Evolutionary conservation across 805 yeast genomes (phyloP), one percentile per base, ranked within the genome.

Genomic region (Hanseniaspora nectarophila): DNA sequence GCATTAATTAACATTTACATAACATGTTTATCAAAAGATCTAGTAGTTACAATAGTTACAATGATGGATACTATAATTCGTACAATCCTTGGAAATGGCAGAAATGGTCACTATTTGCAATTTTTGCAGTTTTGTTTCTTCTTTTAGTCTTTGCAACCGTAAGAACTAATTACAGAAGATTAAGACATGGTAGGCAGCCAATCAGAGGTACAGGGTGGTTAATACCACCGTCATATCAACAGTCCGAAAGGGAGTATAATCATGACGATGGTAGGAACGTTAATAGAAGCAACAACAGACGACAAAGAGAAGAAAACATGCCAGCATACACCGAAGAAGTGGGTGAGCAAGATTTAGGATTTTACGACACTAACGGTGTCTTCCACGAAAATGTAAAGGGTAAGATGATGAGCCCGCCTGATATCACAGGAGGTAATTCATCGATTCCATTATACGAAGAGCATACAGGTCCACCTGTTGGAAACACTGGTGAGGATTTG

Each of bases 331-430:
- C 87, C 0, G 84, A 70, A 12, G 66, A 70, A 15, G 80, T 88
- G 0, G 80, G 80, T 56, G 85, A 80, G 28, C 72, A 75, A 44
- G 95, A 88, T 62, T 76, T 83, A 62, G 95, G 94, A 0, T 81
- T 75, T 63, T 85, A 84, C 59, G 92, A 85, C 62, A 68, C 67
- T 33, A 63, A 71, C 32, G 95, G 87, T 34, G 70, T 63, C 51
- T 75, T 74, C 57, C 73, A 69, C 55, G 54, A 67, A 9, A 70
- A 68, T 51, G 59, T 63, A 32, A 67, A 67, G 55, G 62, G 65
- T 6, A 62, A 61, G 40, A 56, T 56, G 37, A 43, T 58, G 23
- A 59, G 63, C 8, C 64, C 68, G n/a, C 67, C 67, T 6, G 54
- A 60, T n/a, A 56, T 60, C 18, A 57, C 20, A 7, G 28, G 51